These are phyloP conservation scores for Fragosphaeria purpurea DNA, from an alignment of 2,329 filamentous ascomycete species.

Conservation along the genomic window DNA sequence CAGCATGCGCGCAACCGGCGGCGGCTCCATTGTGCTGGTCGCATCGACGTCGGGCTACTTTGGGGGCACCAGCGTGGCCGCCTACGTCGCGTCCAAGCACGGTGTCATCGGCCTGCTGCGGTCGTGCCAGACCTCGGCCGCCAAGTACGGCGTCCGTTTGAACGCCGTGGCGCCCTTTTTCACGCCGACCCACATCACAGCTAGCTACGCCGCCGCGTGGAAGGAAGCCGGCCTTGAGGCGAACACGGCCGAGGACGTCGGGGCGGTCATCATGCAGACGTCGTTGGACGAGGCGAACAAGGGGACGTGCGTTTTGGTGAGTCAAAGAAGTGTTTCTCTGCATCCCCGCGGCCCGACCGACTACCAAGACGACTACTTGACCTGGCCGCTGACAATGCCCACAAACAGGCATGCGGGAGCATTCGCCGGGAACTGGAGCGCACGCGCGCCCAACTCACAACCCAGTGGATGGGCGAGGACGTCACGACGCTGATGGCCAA, in stretches of 20 bases:
- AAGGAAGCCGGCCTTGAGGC: conserved; percentile 24
- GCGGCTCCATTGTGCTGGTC: conserved; percentile 34
- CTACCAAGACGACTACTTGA: too few species aligned
- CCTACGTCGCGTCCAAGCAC: conserved; percentile 14
- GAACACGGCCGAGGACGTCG: conserved; percentile 31
- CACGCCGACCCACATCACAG: conserved; percentile 33
- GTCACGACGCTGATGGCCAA: conserved; percentile 21
- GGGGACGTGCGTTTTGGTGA: conserved; percentile 20
- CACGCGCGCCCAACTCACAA: conserved; percentile 16
- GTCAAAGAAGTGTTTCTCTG: neutral
- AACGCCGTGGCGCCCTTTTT: conserved; percentile 34
- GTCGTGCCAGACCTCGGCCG: conserved; percentile 13
- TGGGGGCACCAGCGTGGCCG: conserved; percentile 19
- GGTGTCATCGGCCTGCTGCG: conserved; percentile 13
- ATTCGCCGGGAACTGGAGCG: conserved; percentile 21
- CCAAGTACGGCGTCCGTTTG: conserved; percentile 23
- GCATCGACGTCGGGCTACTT: conserved; percentile 21
- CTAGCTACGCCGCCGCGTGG: conserved; percentile 26
- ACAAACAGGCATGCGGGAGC: conserved; percentile 18
- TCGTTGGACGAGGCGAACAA: conserved; percentile 21
- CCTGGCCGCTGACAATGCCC: too few species aligned
- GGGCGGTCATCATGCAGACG: conserved; percentile 24
- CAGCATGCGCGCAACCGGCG: conserved; percentile 20
- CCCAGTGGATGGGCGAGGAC: conserved; percentile 23
- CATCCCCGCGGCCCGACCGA: too few species aligned